A percentile compares a stretch with the other conserved stretches of the same genome.
These are phyloP conservation scores for Paramyrothecium sp. DNA, from an alignment of 2,329 filamentous ascomycete genomes.

Conservation along the genomic window DNA sequence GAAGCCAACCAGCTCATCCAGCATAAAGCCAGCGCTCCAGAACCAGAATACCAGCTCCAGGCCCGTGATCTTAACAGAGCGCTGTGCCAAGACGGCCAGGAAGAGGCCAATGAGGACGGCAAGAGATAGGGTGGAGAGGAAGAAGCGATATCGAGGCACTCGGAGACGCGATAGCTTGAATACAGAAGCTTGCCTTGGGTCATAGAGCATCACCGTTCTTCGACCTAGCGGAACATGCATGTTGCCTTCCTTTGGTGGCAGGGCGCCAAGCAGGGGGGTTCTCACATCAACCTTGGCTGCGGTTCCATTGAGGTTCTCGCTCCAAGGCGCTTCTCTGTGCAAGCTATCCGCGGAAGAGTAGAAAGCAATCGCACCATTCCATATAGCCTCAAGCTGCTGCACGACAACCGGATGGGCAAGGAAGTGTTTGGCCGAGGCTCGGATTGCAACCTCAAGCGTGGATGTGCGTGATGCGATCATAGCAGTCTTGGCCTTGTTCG, in stretches of 20 bases:
- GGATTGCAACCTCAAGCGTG: conserved; percentile 88
- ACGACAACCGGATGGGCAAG: conserved; percentile 88
- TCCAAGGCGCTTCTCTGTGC: conserved; percentile 55
- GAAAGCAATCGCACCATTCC: conserved; percentile 94
- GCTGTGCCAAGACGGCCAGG: conserved; percentile 73
- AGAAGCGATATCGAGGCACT: conserved; percentile 87
- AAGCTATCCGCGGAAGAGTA: conserved; percentile 84
- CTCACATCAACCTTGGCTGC: conserved; percentile 38
- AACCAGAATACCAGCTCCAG: conserved; percentile 94
- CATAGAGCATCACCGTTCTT: conserved; percentile 82
- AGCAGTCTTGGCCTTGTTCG: conserved; percentile 40
- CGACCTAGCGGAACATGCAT: conserved; percentile 47
- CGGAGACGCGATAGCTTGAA: conserved; percentile 89
- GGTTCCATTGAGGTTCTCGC: conserved; percentile 21
- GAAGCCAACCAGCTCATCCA: conserved; percentile 93
- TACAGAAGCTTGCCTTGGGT: conserved; percentile 83
- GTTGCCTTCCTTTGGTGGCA: conserved; percentile 25
- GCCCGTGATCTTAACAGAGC: conserved; percentile 76
- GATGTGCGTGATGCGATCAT: conserved; percentile 74
- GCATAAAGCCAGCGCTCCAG: conserved; percentile 96
- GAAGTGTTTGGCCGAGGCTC: conserved; percentile 89
- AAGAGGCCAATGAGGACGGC: conserved; percentile 83
- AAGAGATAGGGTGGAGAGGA: conserved; percentile 85
- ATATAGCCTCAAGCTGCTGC: conserved; percentile 94
- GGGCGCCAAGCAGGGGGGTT: conserved; percentile 49